Conservation (phyloP, 805 yeast species). For the Kodamaea restingae region DNA sequence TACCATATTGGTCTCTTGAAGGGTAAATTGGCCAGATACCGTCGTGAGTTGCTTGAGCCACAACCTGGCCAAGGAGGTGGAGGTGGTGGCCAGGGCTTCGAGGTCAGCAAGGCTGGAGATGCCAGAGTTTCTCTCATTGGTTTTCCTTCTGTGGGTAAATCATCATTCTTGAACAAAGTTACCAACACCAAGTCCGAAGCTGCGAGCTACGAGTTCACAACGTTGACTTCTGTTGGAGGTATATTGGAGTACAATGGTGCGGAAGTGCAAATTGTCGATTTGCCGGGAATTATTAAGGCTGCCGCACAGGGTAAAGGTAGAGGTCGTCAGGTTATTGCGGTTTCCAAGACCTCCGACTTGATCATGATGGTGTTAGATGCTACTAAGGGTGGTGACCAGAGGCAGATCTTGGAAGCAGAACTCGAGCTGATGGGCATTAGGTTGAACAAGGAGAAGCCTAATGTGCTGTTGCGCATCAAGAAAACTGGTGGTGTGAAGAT, state of each 20-base stretch:
- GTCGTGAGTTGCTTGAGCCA: slow-evolving; percentile 90
- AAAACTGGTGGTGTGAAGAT: slow-evolving; percentile 90
- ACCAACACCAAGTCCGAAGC: slow-evolving; percentile 93
- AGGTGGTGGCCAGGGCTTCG: slow-evolving; percentile 85
- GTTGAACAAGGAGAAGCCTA: slow-evolving; percentile 73
- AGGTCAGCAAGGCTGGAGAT: slow-evolving; percentile 92
- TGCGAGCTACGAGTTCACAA: slow-evolving; percentile 93
- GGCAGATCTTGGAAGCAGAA: slow-evolving; percentile 82
- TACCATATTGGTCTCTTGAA: slow-evolving; percentile 91
- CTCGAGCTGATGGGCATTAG: slow-evolving; percentile 92
- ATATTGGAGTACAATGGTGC: slow-evolving; percentile 94
- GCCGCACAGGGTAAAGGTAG: slow-evolving; percentile 97
- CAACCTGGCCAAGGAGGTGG: slow-evolving; percentile 69
- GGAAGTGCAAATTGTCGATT: slow-evolving; percentile 93
- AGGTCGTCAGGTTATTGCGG: slow-evolving; percentile 94
- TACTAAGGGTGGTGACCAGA: slow-evolving; percentile 86
- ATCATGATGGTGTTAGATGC: slow-evolving; percentile 94
- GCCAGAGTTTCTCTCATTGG: slow-evolving; percentile 95
- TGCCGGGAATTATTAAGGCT: slow-evolving; percentile 96
- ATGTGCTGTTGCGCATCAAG: slow-evolving; percentile 71
- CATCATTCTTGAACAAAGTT: slow-evolving; percentile 81
- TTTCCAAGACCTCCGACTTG: slow-evolving; percentile 91
- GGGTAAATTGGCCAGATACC: slow-evolving; percentile 89
- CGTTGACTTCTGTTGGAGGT: slow-evolving; percentile 95
- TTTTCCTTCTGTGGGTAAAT: slow-evolving; percentile 96